phyloP scores from a whole-genome alignment of 2,329 filamentous ascomycete species.

The Bisporella sp. region DNA sequence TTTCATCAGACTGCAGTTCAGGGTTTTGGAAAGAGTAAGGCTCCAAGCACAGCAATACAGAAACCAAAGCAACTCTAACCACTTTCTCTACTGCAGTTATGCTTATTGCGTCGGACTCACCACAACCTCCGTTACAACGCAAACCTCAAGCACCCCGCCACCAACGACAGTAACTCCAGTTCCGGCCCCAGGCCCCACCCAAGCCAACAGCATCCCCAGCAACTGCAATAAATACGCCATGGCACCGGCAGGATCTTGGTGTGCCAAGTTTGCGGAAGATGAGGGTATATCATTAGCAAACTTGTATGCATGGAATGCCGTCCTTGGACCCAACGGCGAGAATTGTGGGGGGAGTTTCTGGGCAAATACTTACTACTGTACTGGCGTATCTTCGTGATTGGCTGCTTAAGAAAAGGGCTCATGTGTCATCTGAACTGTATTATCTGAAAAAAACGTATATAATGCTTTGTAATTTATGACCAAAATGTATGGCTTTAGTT shows the following conservation, averaged over 20 bases:
- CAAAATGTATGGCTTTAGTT: too few relatives aligned
- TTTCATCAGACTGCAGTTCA: too few relatives aligned
- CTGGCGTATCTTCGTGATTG: background rate
- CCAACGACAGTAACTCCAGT: conserved; percentile 6
- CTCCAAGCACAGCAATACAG: too few relatives aligned
- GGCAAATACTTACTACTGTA: conserved; percentile 7
- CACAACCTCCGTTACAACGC: background rate
- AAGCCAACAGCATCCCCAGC: conserved; percentile 17
- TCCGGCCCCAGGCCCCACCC: conserved; percentile 19
- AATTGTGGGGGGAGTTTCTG: conserved; percentile 19
- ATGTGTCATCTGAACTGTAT: too few relatives aligned
- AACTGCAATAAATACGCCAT: conserved; percentile 23
- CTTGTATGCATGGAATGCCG: conserved; percentile 25
- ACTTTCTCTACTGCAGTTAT: too few relatives aligned
- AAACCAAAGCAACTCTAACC: too few relatives aligned
- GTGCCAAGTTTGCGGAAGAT: conserved; percentile 18
- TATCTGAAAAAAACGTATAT: too few relatives aligned
- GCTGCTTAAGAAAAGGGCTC: too few relatives aligned
- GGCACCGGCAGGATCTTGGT: conserved; percentile 20
- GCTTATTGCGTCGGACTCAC: too few relatives aligned
- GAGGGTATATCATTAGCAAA: conserved; percentile 19
- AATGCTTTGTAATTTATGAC: too few relatives aligned
- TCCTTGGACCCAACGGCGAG: conserved; percentile 19
- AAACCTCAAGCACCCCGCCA: background rate
- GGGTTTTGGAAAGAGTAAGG: too few relatives aligned